Conservation (phyloP, 768 basidiomycete species). For the Solioccasus polychromus region DNA sequence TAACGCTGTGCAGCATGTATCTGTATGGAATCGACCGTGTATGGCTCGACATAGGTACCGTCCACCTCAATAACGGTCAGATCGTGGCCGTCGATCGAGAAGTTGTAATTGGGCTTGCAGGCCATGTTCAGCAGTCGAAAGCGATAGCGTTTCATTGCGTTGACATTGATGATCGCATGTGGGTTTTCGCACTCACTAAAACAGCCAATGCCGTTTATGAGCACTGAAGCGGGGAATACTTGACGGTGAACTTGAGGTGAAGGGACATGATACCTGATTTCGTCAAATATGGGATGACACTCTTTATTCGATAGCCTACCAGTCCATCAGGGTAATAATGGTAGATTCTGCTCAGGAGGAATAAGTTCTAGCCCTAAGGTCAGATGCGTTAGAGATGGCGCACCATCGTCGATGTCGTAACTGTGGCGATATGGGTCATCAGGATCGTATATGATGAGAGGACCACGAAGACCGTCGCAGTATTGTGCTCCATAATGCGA, state of each 20-base stretch:
- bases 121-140: constrained; percentile 40
- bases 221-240: constrained; percentile 27
- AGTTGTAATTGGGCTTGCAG: constrained; percentile 41
- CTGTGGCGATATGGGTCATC: constrained; percentile 28
- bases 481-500: constrained; percentile 49
- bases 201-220: constrained; percentile 41
- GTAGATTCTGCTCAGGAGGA: constrained; percentile 31
- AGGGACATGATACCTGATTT: constrained; percentile 20
- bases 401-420: constrained; percentile 39
- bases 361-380: background rate
- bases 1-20: constrained; percentile 54
- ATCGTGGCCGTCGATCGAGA: constrained; percentile 46
- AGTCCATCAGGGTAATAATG: constrained; percentile 41
- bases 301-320: constrained; percentile 17
- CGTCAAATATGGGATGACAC: background rate
- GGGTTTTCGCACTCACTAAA: constrained; percentile 30
- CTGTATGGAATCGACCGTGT: constrained; percentile 38
- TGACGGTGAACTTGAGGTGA: constrained; percentile 19
- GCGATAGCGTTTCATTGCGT: constrained; percentile 34
- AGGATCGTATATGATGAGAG: constrained; percentile 46
- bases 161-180: constrained; percentile 37
- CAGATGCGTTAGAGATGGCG: background rate
- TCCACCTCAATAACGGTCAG: constrained; percentile 50
- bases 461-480: constrained; percentile 53
- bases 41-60: constrained; percentile 37